Evolutionary conservation across 768 basidiomycete genomes (phyloP), one percentile per base, ranked within the genome.

Genomic region (Lyophyllum shimeji): DNA sequence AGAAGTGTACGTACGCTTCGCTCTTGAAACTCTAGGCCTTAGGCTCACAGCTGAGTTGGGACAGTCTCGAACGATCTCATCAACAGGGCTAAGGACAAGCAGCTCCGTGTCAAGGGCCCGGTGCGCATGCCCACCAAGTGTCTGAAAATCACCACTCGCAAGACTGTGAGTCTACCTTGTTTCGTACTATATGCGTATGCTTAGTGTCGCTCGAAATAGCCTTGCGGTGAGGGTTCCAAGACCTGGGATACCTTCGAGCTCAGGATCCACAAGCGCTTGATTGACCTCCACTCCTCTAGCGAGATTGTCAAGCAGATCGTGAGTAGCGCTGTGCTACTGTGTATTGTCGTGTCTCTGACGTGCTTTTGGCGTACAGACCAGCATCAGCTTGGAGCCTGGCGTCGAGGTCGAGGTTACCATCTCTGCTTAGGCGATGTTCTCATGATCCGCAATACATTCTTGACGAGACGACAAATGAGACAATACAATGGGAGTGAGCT

Each of bases 291-390:
- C 82, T 95, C 97, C 50, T 96, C 95, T 60, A 92, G 92, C 72
- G 97, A 98, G 79, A 90, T 98, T 64, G 97, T 99, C 80, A 99
- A 98, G 85, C 96, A 98, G 78, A 99, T 99, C 69, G 96, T 98
- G 65, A 69, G 93, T 80, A 46, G 17, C n/a, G 24, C 17, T 15
- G 15, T 39, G 39, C 52, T 31, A n/a, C 20, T 33, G 25, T 8
- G 21, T 9, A 52, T 34, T n/a, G 31, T 11, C 2, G 4, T 29
- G 5, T 4, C 15, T n/a, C 9, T 53, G 33, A 27, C 37, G 54
- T 39, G 17, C 43, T 43, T 54, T 52, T 46, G 43, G 23, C 53
- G 23, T 56, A 52, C 69, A 98, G 95, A 98, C 96, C 59, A 93
- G 90, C 75, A 98, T 98, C 80, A 93, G 90, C 79, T 83, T 99